Evolutionary conservation across 78 protist genomes (phyloP).

Genomic region (Emiliania huxleyi): DNA sequence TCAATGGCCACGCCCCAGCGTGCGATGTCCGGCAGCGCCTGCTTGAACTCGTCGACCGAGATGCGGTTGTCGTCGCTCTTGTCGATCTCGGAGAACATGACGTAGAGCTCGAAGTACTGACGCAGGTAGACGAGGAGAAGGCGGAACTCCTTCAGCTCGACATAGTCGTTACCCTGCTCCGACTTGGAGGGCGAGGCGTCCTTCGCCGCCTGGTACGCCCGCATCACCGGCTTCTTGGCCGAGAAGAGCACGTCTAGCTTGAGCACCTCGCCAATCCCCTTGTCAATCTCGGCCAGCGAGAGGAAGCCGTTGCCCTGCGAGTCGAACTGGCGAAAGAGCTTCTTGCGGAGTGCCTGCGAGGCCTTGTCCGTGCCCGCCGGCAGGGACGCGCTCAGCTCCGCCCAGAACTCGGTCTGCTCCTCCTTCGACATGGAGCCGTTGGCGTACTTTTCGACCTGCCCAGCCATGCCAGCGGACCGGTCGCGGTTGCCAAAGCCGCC

Average conservation of each 20-base stretch:
- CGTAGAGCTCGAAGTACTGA: constrained; percentile 37
- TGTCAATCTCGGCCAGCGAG: constrained; percentile 27
- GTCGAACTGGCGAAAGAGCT: background rate
- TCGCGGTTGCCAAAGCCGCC: background rate
- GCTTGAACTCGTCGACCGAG: background rate
- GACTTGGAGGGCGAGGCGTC: background rate
- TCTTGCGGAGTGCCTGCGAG: background rate
- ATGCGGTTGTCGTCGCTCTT: constrained; percentile 16
- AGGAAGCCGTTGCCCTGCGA: background rate
- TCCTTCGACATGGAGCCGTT: background rate
- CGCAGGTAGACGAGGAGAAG: constrained; percentile 28
- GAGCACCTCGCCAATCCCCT: constrained; percentile 5
- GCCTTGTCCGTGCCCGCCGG: background rate
- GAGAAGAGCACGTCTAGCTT: background rate
- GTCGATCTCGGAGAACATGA: constrained; percentile 16
- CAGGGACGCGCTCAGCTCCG: background rate
- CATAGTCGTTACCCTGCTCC: constrained; percentile 34
- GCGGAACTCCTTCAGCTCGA: constrained; percentile 34
- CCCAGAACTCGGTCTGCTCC: background rate
- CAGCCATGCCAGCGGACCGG: background rate
- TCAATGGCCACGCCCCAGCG: background rate
- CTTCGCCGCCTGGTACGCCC: constrained; percentile 54
- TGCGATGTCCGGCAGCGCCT: background rate
- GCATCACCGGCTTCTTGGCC: constrained; percentile 26
- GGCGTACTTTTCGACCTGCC: background rate